Conservation (phyloP, 371 early-diverging fungal genomes). For the Mucor ambiguus region DNA sequence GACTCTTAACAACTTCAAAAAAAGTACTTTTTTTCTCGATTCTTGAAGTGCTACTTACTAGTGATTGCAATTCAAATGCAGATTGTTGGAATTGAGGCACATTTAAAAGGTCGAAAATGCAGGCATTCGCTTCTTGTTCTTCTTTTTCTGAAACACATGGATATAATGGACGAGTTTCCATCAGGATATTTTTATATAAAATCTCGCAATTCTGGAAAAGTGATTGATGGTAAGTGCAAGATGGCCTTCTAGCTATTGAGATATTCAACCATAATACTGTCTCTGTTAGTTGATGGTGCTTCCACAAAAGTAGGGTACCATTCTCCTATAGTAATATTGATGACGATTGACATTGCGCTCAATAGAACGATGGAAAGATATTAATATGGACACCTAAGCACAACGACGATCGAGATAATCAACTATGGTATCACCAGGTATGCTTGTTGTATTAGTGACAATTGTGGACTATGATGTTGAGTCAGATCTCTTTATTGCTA, state of each 20-base stretch:
- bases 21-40: too few relatives aligned
- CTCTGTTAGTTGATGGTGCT: conserved; percentile 37
- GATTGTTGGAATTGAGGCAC: neutral
- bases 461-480: neutral
- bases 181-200: conserved; percentile 54
- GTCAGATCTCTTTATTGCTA: neutral
- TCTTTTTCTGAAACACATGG: neutral
- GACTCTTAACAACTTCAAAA: too few relatives aligned
- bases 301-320: conserved; percentile 26
- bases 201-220: conserved; percentile 44
- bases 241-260: neutral
- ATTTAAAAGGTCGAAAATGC: neutral
- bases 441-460: neutral
- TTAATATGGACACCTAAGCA: conserved; percentile 51
- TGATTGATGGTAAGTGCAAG: conserved; percentile 42
- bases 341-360: neutral
- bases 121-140: neutral
- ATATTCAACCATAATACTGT: neutral
- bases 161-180: conserved; percentile 43
- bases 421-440: conserved; percentile 53
- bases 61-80: neutral
- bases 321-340: neutral
- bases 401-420: conserved; percentile 50
- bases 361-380: conserved; percentile 47
- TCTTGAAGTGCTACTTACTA: too few relatives aligned